Conservation (phyloP, 2,329 filamentous ascomycete genomes). For the Metarhizium anisopliae region DNA sequence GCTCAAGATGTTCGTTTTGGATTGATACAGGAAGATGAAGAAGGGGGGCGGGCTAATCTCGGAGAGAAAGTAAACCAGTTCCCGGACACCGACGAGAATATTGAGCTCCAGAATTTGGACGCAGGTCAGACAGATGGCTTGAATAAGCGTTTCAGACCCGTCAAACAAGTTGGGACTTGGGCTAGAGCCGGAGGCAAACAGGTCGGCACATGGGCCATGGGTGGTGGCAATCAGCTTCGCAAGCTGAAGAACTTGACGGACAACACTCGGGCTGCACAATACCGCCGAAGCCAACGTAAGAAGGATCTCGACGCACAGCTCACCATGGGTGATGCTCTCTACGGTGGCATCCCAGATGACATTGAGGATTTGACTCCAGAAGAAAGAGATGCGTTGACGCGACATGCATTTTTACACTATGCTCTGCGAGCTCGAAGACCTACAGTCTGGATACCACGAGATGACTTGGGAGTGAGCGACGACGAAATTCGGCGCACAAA, state of each 20-base stretch:
- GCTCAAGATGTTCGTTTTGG: conserved; percentile 65
- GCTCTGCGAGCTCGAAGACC: conserved; percentile 78
- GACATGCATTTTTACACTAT: conserved; percentile 82
- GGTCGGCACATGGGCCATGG: conserved; percentile 27
- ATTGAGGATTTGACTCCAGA: conserved; percentile 89
- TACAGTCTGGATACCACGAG: conserved; percentile 87
- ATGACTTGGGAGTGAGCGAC: conserved; percentile 82
- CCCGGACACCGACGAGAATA: conserved; percentile 27
- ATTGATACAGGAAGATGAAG: conserved; percentile 42
- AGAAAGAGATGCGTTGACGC: conserved; percentile 76
- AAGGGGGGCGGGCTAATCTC: conserved; percentile 20
- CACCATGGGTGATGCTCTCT: conserved; percentile 71
- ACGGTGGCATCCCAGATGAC: conserved; percentile 81
- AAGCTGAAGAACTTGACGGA: conserved; percentile 28
- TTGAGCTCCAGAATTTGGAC: conserved; percentile 32
- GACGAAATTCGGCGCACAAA: conserved; percentile 79
- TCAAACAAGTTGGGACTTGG: conserved; percentile 39
- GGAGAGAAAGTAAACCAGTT: conserved; percentile 20
- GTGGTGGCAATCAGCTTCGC: conserved; percentile 39
- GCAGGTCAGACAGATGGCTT: conserved; percentile 7
- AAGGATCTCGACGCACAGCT: conserved; percentile 65
- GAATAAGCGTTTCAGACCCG: conserved; percentile 30
- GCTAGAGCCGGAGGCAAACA: conserved; percentile 24
- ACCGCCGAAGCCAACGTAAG: conserved; percentile 37
- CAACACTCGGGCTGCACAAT: conserved; percentile 33